These are phyloP conservation scores for Pneumocystis jirovecii DNA, from an alignment of 1,139 yeast genomes.

Conservation along the genomic window DNA sequence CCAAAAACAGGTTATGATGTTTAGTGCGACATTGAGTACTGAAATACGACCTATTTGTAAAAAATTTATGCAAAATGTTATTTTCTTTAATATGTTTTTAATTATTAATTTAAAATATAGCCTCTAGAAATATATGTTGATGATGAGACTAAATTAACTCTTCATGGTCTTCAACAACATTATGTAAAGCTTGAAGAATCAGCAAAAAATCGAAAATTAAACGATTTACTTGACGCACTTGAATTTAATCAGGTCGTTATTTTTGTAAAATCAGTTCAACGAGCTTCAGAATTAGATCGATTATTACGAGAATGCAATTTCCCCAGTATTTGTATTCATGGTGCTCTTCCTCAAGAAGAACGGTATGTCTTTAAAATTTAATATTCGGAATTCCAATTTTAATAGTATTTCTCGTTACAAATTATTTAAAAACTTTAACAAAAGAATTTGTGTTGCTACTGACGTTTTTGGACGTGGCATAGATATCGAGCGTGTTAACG, in stretches of 20 bases:
- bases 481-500: conserved; percentile 94
- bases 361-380: conserved; percentile 30
- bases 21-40: conserved; percentile 86
- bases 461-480: conserved; percentile 99
- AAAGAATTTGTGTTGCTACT: conserved; percentile 95
- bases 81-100: conserved; percentile 3
- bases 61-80: conserved; percentile 78
- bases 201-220: conserved; percentile 86
- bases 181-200: conserved; percentile 76
- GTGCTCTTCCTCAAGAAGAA: conserved; percentile 93
- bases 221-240: conserved; percentile 81
- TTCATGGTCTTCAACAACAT: conserved; percentile 97
- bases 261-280: conserved; percentile 79
- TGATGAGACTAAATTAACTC: conserved; percentile 91
- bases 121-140: conserved; percentile 96
- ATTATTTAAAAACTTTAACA: conserved; percentile 93
- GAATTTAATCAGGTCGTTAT: conserved; percentile 98
- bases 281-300: conserved; percentile 86
- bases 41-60: conserved; percentile 95
- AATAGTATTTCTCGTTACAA: conserved; percentile 67
- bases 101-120: conserved; percentile 1
- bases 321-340: conserved; percentile 95
- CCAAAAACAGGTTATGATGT: conserved; percentile 99
- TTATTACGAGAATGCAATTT: conserved; percentile 83
- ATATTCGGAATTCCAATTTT: not conserved